Percentiles rank a stretch among this genome's conserved stretches.
Conservation (phyloP, 768 basidiomycete genomes). For the Russula olivacea region DNA sequence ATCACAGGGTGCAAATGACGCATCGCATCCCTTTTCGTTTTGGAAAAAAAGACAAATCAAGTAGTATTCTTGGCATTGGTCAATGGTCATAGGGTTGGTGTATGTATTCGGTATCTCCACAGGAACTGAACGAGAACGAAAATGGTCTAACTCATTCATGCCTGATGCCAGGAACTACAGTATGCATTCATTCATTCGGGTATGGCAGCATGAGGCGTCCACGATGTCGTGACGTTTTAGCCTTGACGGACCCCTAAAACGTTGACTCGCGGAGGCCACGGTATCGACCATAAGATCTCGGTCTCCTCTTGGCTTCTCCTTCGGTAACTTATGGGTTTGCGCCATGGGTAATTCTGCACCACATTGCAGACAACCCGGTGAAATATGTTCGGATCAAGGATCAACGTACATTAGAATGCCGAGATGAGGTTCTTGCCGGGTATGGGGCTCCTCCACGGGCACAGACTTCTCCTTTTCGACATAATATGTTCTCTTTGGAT, state of each 20-base stretch:
- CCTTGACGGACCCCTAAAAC: too few relatives aligned
- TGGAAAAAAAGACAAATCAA: not conserved
- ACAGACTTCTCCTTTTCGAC: not conserved
- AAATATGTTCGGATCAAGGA: not conserved
- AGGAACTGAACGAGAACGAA: not conserved
- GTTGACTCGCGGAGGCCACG: too few relatives aligned
- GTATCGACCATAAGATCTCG: not conserved
- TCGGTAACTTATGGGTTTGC: not conserved
- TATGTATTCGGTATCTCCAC: too few relatives aligned
- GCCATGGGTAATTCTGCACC: not conserved
- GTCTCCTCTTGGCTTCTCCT: not conserved
- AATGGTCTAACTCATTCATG: not conserved
- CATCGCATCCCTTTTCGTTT: not conserved
- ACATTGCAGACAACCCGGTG: not conserved
- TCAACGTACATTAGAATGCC: not conserved
- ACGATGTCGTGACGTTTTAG: not conserved
- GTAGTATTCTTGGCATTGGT: not conserved
- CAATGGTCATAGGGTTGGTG: not conserved
- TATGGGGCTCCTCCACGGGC: not conserved
- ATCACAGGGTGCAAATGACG: not conserved
- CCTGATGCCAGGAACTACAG: not conserved
- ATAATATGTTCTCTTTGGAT: not conserved
- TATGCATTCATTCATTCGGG: not conserved
- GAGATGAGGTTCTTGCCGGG: not conserved
- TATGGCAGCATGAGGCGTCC: not conserved